Percentiles rank a stretch among this genome's conserved stretches.
Conservation (phyloP, 2,329 filamentous ascomycete genomes). For the Capronia coronata region DNA sequence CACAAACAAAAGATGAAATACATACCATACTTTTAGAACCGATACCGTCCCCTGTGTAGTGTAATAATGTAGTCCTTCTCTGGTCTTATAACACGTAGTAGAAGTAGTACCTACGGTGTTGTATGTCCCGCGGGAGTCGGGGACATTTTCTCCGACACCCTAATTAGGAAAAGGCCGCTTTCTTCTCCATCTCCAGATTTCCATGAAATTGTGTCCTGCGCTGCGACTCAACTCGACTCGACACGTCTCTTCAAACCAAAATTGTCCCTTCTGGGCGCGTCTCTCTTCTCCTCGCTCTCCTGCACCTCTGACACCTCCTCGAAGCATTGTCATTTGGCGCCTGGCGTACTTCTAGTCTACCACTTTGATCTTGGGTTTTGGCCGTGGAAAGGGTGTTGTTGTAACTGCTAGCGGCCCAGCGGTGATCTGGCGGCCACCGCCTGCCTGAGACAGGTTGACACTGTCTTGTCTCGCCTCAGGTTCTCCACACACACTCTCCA, state of each 20-base stretch:
- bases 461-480: slow-evolving; percentile 2
- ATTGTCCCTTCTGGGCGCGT: not conserved
- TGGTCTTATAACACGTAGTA: too few species aligned
- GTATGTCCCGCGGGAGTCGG: too few species aligned
- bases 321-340: slow-evolving; percentile 18
- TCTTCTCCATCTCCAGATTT: slow-evolving; percentile 9
- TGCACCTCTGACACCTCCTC: slow-evolving; percentile 4
- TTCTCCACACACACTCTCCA: too few species aligned
- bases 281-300: slow-evolving; percentile 4
- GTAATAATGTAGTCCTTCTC: too few species aligned
- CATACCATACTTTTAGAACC: too few species aligned
- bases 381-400: not conserved
- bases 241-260: too few species aligned
- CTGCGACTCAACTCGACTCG: slow-evolving; percentile 5
- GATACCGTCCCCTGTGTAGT: not conserved
- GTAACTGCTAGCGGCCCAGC: slow-evolving; percentile 7
- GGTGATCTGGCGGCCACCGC: slow-evolving; percentile 4
- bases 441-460: slow-evolving; percentile 5
- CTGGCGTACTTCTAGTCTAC: slow-evolving; percentile 20
- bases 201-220: slow-evolving; percentile 7
- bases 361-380: slow-evolving; percentile 11
- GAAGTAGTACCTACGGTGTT: too few species aligned
- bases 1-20: slow-evolving; percentile 4
- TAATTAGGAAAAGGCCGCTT: slow-evolving; percentile 7
- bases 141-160: slow-evolving; percentile 1